These are phyloP conservation scores for Thecaphora frezii DNA, from an alignment of 1,284 basidiomycete genomes.

Conservation along the genomic window DNA sequence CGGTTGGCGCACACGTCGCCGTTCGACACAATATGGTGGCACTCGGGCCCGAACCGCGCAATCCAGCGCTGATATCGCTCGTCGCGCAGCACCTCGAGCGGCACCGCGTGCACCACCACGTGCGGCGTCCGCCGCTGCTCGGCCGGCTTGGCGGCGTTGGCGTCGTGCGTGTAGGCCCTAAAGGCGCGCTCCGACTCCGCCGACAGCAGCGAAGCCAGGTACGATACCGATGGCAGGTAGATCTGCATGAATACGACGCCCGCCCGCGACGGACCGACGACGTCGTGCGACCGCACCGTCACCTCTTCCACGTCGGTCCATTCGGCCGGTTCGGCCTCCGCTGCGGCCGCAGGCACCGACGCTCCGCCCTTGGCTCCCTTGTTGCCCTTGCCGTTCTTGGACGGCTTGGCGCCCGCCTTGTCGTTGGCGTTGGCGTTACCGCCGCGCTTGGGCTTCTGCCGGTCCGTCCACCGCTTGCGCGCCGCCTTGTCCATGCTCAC, in stretches of 20 bases:
- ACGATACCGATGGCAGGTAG: conserved; percentile 67
- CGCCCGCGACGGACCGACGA: conserved; percentile 69
- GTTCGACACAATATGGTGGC: conserved; percentile 65
- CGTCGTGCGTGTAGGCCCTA: conserved; percentile 57
- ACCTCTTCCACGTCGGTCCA: conserved; percentile 28
- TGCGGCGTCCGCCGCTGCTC: conserved; percentile 63
- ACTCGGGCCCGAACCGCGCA: conserved; percentile 66
- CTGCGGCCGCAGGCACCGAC: not conserved
- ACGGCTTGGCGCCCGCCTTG: conserved; percentile 54
- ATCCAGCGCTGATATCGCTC: conserved; percentile 73
- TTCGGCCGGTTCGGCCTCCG: conserved; percentile 62
- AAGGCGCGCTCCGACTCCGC: conserved; percentile 62
- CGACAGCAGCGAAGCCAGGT: conserved; percentile 67
- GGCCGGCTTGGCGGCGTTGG: conserved; percentile 31
- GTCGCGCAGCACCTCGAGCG: conserved; percentile 64
- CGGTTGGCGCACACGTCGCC: conserved; percentile 68
- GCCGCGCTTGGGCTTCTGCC: conserved; percentile 61
- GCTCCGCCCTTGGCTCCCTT: not conserved
- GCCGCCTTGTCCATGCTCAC: conserved; percentile 13
- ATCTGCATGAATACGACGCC: conserved; percentile 65
- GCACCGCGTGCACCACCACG: conserved; percentile 47
- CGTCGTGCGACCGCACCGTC: conserved; percentile 26
- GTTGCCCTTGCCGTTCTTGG: conserved; percentile 4
- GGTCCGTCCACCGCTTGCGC: conserved; percentile 41
- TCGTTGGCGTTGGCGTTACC: conserved; percentile 56